These are phyloP conservation scores for Blastobotrys malaysiensis DNA, from an alignment of 1,139 yeast genomes.

Conservation along the genomic window DNA sequence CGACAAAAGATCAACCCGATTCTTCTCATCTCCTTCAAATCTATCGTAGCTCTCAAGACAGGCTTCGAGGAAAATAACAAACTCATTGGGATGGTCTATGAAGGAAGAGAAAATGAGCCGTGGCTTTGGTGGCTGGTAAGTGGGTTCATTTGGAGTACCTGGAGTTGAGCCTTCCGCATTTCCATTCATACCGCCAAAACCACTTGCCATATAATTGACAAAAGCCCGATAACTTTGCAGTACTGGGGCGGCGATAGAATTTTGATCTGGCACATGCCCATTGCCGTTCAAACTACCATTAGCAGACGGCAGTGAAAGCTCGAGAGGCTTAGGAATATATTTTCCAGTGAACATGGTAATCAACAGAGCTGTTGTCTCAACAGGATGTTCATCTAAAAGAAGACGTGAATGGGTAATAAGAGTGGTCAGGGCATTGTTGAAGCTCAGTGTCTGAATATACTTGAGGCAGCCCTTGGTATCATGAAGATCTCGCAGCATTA, in stretches of 20 bases:
- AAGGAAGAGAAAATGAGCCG: slow-evolving; percentile 82
- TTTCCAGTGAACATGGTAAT: slow-evolving; percentile 88
- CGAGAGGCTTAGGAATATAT: slow-evolving; percentile 44
- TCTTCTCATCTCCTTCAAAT: slow-evolving; percentile 66
- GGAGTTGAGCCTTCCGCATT: slow-evolving; percentile 3
- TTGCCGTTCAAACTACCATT: background rate
- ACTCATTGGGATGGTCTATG: slow-evolving; percentile 76
- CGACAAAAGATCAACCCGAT: slow-evolving; percentile 64
- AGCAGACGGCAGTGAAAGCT: slow-evolving; percentile 10
- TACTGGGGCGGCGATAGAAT: slow-evolving; percentile 35
- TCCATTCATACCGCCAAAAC: slow-evolving; percentile 1
- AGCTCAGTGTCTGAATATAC: slow-evolving; percentile 63
- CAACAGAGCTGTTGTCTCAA: slow-evolving; percentile 73
- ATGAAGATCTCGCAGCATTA: slow-evolving; percentile 61
- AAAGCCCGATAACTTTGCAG: slow-evolving; percentile 70
- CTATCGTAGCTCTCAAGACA: slow-evolving; percentile 74
- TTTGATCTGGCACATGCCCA: slow-evolving; percentile 1
- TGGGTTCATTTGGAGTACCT: slow-evolving; percentile 41
- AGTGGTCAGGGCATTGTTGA: slow-evolving; percentile 74
- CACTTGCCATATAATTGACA: slow-evolving; percentile 52
- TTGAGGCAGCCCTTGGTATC: slow-evolving; percentile 59
- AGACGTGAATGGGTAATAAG: slow-evolving; percentile 61
- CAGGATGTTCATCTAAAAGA: slow-evolving; percentile 63
- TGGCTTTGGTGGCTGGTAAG: slow-evolving; percentile 90
- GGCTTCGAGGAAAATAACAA: slow-evolving; percentile 91